A percentile compares a stretch with the other conserved stretches of the same genome.
Conservation (phyloP, 257 asterid genomes). For the Gardenia jasminoides region DNA sequence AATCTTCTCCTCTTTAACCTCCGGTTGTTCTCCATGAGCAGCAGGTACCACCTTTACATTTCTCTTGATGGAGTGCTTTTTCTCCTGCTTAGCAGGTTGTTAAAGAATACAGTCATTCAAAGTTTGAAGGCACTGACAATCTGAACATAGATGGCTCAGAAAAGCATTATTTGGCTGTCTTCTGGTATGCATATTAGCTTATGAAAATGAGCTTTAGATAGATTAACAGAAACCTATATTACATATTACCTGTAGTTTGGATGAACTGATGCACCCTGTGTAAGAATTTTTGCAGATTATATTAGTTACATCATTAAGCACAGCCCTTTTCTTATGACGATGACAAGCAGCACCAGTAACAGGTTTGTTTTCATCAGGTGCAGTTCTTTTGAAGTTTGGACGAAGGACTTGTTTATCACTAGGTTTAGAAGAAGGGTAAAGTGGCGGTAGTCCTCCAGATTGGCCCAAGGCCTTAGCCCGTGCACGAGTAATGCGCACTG, state of each 20-base stretch:
- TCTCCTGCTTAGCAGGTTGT: slow-evolving; percentile 42
- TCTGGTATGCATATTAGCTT: not conserved
- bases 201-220: not conserved
- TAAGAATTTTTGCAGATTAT: slow-evolving; percentile 46
- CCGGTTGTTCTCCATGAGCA: slow-evolving; percentile 30
- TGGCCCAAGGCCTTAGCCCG: slow-evolving; percentile 62
- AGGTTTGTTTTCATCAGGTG: slow-evolving; percentile 41
- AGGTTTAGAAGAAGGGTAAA: slow-evolving; percentile 54
- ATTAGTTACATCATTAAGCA: slow-evolving; percentile 84
- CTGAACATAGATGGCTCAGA: not conserved
- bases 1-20: slow-evolving; percentile 33
- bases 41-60: slow-evolving; percentile 46
- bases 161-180: not conserved
- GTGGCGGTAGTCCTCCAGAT: slow-evolving; percentile 68
- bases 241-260: slow-evolving; percentile 51
- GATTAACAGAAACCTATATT: slow-evolving; percentile 2
- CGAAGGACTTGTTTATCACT: slow-evolving; percentile 41
- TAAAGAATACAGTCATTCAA: slow-evolving; percentile 8
- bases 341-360: slow-evolving; percentile 34
- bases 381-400: slow-evolving; percentile 64
- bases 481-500: slow-evolving; percentile 70
- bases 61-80: slow-evolving; percentile 38
- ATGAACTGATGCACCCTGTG: slow-evolving; percentile 44
- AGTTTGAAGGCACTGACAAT: slow-evolving; percentile 3
- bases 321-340: slow-evolving; percentile 69